Evolutionary conservation across 371 early-diverging fungal genomes (phyloP).

Genomic region (Mucor mucedo): DNA sequence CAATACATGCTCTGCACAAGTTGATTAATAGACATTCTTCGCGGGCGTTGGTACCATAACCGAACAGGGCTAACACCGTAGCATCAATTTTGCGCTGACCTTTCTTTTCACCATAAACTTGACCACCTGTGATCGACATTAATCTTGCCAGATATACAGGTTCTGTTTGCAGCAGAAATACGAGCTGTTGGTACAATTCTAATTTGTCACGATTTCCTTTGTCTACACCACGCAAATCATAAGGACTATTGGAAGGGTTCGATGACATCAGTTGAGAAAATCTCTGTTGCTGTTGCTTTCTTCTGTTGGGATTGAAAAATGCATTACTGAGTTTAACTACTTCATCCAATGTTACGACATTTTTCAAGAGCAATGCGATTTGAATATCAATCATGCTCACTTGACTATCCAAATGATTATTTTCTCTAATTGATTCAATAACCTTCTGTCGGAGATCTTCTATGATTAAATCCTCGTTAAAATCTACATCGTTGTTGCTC

Average conservation of each 20-base stretch:
- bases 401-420: constrained; percentile 81
- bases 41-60: constrained; percentile 93
- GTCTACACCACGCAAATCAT: constrained; percentile 78
- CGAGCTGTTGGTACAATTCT: constrained; percentile 90
- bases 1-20: constrained; percentile 91
- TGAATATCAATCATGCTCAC: constrained; percentile 94
- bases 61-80: constrained; percentile 91
- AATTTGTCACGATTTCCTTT: constrained; percentile 81
- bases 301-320: constrained; percentile 45
- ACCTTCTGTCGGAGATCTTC: constrained; percentile 89
- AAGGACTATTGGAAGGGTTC: constrained; percentile 29
- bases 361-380: constrained; percentile 95
- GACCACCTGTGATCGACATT: constrained; percentile 78
- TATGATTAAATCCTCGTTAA: constrained; percentile 88
- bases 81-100: constrained; percentile 79
- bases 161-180: constrained; percentile 96
- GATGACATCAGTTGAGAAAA: constrained; percentile 47
- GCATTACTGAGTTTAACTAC: constrained; percentile 74
- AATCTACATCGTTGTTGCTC: constrained; percentile 91
- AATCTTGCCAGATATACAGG: constrained; percentile 91
- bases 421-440: constrained; percentile 90
- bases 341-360: constrained; percentile 94
- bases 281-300: constrained; percentile 55
- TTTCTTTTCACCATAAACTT: constrained; percentile 48
- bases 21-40: constrained; percentile 97